Conservation (phyloP, 148 eudicot genomes). For the Pharnaceum exiguum region DNA sequence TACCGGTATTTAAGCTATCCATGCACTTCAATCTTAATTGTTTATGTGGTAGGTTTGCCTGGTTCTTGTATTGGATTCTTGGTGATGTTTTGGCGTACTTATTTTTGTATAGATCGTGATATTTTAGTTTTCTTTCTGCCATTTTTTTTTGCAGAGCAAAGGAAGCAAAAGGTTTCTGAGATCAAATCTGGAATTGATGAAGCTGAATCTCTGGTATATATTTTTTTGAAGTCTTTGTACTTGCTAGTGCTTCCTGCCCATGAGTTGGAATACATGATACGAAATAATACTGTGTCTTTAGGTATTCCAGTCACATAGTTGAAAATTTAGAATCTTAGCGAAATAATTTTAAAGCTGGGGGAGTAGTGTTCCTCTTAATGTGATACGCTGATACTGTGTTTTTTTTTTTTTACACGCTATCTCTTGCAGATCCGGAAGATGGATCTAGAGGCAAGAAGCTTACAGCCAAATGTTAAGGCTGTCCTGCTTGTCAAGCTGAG, state of each 20-base stretch:
- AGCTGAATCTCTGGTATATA: conserved; percentile 52
- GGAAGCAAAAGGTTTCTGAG: conserved; percentile 52
- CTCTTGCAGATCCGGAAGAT: conserved; percentile 47
- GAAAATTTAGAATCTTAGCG: no score
- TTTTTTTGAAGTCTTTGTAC: background rate
- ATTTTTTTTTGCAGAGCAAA: conserved; percentile 39
- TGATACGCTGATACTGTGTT: no score
- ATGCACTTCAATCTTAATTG: no score
- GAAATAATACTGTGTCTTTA: no score
- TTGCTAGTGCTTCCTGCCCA: background rate
- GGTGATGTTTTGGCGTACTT: background rate
- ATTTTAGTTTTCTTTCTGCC: background rate
- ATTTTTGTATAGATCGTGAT: background rate
- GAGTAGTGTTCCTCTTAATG: background rate
- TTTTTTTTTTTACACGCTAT: background rate
- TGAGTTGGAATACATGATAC: no score
- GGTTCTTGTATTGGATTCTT: background rate
- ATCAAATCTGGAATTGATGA: conserved; percentile 43
- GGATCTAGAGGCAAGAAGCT: conserved; percentile 62
- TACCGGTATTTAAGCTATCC: no score
- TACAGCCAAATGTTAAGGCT: conserved; percentile 55
- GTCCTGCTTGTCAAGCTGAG: conserved; percentile 57
- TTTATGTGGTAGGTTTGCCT: background rate
- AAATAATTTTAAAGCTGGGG: no score
- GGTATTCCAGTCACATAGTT: no score